Base-by-base conservation (phyloP, 305 asterid genomes). In the Caryopteris hybrid region DNA sequence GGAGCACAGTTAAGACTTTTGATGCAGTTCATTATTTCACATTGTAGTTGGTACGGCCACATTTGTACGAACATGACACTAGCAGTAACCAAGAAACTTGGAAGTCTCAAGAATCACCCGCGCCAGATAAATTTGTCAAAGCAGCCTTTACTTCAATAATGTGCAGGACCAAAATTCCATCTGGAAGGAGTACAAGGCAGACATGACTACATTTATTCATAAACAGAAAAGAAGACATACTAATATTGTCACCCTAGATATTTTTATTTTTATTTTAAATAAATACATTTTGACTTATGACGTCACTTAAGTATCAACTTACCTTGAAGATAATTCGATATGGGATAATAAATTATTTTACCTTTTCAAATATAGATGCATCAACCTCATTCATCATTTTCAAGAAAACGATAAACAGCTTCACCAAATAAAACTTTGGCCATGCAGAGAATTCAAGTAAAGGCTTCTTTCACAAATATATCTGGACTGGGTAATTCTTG, bases 21-120 rank as follows among this genome's bases (percentile, higher is more conserved):
- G 70, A 23, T 8, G 45, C 27, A 57, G 38, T 63, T 51, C n/a
- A 65, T 64, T 50, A n/a, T 46, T 25, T 45, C n/a, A 27, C 71
- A 22, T 48, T 11, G 21, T 29, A 18, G 39, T 10, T 39, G 48
- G 39, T 60, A n/a, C 50, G 12, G 18, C 21, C 66, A 13, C 33
- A 5, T 33, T 56, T 42, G 68, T 13, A 17, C 13, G 42, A 20
- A 27, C 48, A 48, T 50, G 39, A 36, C 6, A 65, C 46, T 11
- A 57, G 61, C 31, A 56, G 70, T 13, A 27, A 53, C 23, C 61
- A 34, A 29, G 56, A 47, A 51, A 45, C 9, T 21, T 4, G 13
- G 46, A 62, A 53, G 23, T 68, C 67, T 41, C 18, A 22, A 39
- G 34, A 61, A 61, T 47, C 33, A 55, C 27, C 61, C 39, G 14